Conservation (phyloP, 345 rosid species). For the Citrus unshiu region DNA sequence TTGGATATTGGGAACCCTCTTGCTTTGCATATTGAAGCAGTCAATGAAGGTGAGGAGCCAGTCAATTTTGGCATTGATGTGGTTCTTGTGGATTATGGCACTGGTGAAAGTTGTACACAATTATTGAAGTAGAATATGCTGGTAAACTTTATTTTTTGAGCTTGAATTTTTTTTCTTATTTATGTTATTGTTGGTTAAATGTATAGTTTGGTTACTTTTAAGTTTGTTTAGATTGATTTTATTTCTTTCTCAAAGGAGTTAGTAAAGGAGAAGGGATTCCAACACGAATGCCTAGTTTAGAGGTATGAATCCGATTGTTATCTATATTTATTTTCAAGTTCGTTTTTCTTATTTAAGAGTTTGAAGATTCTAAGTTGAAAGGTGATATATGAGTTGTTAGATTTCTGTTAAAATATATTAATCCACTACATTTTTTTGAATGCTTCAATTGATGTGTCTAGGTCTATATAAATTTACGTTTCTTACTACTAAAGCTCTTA, state of each 20-base stretch:
- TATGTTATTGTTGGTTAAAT: background rate
- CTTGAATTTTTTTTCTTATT: background rate
- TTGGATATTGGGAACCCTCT: conserved; percentile 31
- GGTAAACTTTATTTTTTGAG: conserved; percentile 20
- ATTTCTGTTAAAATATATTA: background rate
- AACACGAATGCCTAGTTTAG: conserved; percentile 1
- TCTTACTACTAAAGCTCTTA: background rate
- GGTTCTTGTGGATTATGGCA: conserved; percentile 55
- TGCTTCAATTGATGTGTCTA: too few relatives aligned
- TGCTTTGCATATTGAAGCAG: conserved; percentile 54
- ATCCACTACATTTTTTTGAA: background rate
- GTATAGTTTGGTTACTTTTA: background rate
- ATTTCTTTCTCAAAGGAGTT: conserved; percentile 7
- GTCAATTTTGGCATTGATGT: conserved; percentile 71
- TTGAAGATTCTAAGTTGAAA: background rate
- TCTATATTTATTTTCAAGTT: background rate
- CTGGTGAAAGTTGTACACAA: conserved; percentile 67
- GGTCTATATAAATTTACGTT: background rate
- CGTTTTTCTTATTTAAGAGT: background rate
- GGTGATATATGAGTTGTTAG: background rate
- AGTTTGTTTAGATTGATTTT: too few relatives aligned
- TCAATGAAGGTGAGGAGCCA: conserved; percentile 64
- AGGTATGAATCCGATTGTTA: conserved; percentile 18
- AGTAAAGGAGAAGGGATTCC: conserved; percentile 18
- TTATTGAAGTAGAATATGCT: conserved; percentile 33